phyloP scores from a whole-genome alignment of 2,329 filamentous ascomycete genomes.

The Nigrospora osmanthi region DNA sequence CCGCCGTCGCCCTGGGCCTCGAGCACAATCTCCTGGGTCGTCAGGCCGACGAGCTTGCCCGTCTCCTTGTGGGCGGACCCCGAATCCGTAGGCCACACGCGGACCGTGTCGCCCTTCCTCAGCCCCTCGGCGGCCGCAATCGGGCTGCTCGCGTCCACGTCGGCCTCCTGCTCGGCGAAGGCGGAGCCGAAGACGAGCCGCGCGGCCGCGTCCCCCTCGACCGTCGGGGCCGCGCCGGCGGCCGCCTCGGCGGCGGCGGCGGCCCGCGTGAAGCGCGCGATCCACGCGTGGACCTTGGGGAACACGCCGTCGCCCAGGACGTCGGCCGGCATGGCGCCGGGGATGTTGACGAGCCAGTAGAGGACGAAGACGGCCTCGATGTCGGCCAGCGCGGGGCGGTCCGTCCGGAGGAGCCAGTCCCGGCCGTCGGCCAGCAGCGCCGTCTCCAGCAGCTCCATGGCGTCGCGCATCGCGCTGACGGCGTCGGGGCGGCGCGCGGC shows the following conservation, averaged over 20 bases:
- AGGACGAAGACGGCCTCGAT: conserved; percentile 63
- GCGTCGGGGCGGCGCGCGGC: conserved; percentile 39
- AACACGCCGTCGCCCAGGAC: conserved; percentile 43
- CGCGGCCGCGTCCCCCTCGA: conserved; percentile 48
- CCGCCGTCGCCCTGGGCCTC: conserved; percentile 35
- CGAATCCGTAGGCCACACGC: conserved; percentile 55
- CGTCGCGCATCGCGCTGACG: conserved; percentile 42
- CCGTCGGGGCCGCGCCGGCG: conserved; percentile 24
- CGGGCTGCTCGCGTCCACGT: conserved; percentile 41
- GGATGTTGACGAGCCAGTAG: conserved; percentile 54
- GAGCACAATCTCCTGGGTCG: conserved; percentile 48
- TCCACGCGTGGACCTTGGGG: conserved; percentile 57
- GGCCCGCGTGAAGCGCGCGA: conserved; percentile 48
- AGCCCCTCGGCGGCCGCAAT: conserved; percentile 36
- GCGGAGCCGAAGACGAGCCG: conserved; percentile 33
- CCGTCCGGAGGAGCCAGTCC: conserved; percentile 50
- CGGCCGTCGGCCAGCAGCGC: conserved; percentile 59
- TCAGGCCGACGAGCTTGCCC: conserved; percentile 46
- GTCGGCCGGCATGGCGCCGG: conserved; percentile 44
- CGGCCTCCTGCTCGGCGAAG: conserved; percentile 35
- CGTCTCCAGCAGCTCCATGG: conserved; percentile 52
- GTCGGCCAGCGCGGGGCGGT: conserved; percentile 51
- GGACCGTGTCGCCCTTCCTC: conserved; percentile 43
- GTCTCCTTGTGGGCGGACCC: conserved; percentile 50
- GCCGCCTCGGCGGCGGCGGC: conserved; percentile 31